Conservation (phyloP, 139 green algal genomes). For the Chloropicon primus region DNA sequence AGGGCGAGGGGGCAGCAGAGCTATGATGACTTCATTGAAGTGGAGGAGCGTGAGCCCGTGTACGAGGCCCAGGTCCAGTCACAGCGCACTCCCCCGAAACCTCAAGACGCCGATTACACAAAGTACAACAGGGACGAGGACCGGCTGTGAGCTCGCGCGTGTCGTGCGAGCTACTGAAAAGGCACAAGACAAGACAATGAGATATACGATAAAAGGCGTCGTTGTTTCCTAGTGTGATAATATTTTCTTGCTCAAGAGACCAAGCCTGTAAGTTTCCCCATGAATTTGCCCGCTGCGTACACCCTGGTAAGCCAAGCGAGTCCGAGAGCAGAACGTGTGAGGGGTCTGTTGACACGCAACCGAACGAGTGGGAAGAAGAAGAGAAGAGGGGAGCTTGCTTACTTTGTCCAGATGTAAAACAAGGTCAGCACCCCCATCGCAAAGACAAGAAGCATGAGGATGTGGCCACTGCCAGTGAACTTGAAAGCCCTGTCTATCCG, state of each 20-base stretch:
- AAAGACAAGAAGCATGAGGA: constrained; percentile 1
- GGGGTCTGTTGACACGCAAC: neutral
- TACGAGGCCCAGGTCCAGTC: neutral
- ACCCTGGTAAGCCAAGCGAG: neutral
- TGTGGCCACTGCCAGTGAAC: neutral
- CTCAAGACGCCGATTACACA: too few relatives aligned
- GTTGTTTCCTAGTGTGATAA: too few relatives aligned
- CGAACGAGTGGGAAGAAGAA: neutral
- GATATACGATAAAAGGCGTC: neutral
- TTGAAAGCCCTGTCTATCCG: constrained; percentile 7
- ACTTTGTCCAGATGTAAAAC: neutral
- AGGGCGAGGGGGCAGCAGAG: neutral
- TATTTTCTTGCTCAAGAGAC: neutral
- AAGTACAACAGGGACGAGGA: neutral
- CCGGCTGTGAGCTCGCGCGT: too few relatives aligned
- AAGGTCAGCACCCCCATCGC: neutral
- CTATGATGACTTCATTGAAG: neutral
- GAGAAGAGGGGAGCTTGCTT: neutral
- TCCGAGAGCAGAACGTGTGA: neutral
- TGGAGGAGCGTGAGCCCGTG: neutral
- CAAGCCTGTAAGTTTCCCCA: neutral
- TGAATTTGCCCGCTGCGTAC: neutral
- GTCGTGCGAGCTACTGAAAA: too few relatives aligned
- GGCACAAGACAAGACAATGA: too few relatives aligned
- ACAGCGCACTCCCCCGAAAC: too few relatives aligned